Evolutionary conservation across 192 early-diverging fungal species (phyloP).

Genomic region (Powellomyces hirtus): DNA sequence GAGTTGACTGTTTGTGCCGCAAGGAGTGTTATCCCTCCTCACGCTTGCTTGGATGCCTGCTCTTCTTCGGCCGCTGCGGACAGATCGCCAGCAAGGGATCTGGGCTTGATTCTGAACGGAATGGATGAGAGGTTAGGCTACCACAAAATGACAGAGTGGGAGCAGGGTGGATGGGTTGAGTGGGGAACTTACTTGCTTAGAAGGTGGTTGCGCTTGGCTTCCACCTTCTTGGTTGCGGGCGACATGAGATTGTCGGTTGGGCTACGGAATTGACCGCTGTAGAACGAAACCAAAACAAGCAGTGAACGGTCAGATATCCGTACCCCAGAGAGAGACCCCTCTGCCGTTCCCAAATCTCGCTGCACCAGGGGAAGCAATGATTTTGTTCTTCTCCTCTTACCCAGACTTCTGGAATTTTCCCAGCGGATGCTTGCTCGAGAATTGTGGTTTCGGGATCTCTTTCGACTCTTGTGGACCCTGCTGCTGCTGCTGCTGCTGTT

Average conservation of each 20-base stretch:
- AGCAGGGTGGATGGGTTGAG: neutral
- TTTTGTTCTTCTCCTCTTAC: neutral
- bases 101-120: constrained; percentile 37
- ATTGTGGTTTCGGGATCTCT: neutral
- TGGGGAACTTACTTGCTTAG: constrained; percentile 32
- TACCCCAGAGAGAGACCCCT: neutral
- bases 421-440: constrained; percentile 15
- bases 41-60: too few species aligned
- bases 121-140: neutral
- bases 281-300: neutral
- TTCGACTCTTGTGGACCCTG: neutral
- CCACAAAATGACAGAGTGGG: neutral
- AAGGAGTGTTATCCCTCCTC: too few species aligned
- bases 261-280: constrained; percentile 19
- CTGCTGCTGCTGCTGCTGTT: neutral
- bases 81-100: constrained; percentile 30
- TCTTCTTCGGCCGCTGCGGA: constrained; percentile 16
- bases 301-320: neutral
- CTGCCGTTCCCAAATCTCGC: too few species aligned
- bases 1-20: too few species aligned
- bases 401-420: constrained; percentile 22
- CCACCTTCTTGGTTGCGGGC: constrained; percentile 45
- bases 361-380: neutral
- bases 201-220: constrained; percentile 45
- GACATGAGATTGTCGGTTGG: constrained; percentile 49